Evolutionary conservation across 768 basidiomycete species (phyloP).

Genomic region (Lactarius tabidus): DNA sequence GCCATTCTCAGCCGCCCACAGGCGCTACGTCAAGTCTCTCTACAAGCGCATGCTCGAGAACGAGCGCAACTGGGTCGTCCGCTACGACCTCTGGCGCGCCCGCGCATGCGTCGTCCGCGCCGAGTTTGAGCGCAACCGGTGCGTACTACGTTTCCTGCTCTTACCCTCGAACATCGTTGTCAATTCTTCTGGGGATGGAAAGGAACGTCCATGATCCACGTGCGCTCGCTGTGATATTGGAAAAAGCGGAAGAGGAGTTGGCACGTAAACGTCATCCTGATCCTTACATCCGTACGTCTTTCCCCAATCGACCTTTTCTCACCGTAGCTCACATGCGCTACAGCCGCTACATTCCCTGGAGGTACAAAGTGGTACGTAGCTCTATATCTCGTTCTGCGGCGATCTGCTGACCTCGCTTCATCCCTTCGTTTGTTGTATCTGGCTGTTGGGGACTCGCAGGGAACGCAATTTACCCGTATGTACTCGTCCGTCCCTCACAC

Average conservation of each 20-base stretch:
- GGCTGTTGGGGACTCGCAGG: slow-evolving; percentile 49
- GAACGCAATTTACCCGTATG: slow-evolving; percentile 80
- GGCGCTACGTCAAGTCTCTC: slow-evolving; percentile 84
- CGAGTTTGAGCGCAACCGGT: slow-evolving; percentile 92
- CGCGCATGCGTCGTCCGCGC: slow-evolving; percentile 85
- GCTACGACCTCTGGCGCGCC: slow-evolving; percentile 80
- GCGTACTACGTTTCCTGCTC: slow-evolving; percentile 28
- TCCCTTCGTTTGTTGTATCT: no score
- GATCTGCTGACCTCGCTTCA: slow-evolving; percentile 6
- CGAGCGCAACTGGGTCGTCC: slow-evolving; percentile 84
- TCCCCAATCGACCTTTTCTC: background rate
- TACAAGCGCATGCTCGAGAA: slow-evolving; percentile 87
- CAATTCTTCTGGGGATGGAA: background rate
- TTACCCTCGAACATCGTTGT: background rate
- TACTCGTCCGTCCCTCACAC: slow-evolving; percentile 11
- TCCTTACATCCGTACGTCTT: slow-evolving; percentile 71
- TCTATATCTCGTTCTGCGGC: slow-evolving; percentile 4
- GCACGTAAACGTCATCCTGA: slow-evolving; percentile 76
- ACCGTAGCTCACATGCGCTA: slow-evolving; percentile 8
- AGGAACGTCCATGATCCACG: slow-evolving; percentile 86
- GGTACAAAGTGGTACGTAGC: slow-evolving; percentile 90
- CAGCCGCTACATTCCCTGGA: slow-evolving; percentile 79
- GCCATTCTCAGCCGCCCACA: slow-evolving; percentile 70
- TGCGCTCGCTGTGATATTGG: slow-evolving; percentile 69
- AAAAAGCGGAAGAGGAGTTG: slow-evolving; percentile 73